Conservation (phyloP, 768 basidiomycete genomes). For the Coprinopsis strossmayeri region DNA sequence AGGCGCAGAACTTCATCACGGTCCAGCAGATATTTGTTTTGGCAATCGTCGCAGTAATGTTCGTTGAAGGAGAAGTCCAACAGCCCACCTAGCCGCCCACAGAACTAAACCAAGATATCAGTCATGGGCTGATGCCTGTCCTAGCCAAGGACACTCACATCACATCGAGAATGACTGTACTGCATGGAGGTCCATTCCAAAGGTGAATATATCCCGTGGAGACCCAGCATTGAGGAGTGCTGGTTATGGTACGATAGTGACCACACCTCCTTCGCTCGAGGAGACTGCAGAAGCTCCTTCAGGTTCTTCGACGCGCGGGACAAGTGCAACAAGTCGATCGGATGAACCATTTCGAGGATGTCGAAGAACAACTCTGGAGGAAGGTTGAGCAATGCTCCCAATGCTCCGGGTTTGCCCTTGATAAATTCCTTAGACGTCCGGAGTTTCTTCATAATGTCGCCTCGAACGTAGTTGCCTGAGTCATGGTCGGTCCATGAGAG, state of each 20-base stretch:
- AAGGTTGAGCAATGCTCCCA: background rate
- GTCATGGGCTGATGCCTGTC: too few relatives aligned
- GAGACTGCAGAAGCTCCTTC: background rate
- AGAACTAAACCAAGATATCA: constrained; percentile 7
- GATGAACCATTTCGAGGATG: constrained; percentile 8
- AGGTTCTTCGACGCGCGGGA: constrained; percentile 2
- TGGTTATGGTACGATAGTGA: background rate
- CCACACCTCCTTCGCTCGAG: constrained; percentile 1
- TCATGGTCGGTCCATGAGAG: too few relatives aligned
- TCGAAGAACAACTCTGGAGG: constrained; percentile 7
- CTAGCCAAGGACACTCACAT: constrained; percentile 8
- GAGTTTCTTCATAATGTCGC: constrained; percentile 1
- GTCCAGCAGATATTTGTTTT: background rate
- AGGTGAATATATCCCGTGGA: background rate
- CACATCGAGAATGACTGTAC: constrained; percentile 4
- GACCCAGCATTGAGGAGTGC: background rate
- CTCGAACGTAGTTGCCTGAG: constrained; percentile 9
- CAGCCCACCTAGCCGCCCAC: constrained; percentile 6
- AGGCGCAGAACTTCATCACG: background rate
- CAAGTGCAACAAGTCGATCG: constrained; percentile 8
- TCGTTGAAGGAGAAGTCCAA: constrained; percentile 7
- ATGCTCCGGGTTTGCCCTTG: background rate
- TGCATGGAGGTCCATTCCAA: constrained; percentile 7
- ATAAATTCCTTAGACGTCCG: constrained; percentile 1
- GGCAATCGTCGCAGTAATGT: constrained; percentile 8